Percentiles rank a stretch among this genome's conserved stretches.
Evolutionary conservation across 106 monocot species (phyloP).

Genomic region (Phalaenopsis aphrodite): DNA sequence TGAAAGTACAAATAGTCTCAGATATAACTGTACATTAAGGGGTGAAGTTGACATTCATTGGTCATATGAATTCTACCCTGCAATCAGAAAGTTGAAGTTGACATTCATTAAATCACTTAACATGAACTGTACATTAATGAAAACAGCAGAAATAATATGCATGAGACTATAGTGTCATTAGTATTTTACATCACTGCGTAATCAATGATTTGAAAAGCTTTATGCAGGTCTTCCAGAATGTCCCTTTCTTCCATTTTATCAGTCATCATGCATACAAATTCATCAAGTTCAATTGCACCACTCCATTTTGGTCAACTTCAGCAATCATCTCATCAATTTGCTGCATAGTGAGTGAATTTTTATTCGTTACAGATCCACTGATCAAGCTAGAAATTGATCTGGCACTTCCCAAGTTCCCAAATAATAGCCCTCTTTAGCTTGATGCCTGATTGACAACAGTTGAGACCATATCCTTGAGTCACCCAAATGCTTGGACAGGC

Average conservation of each 20-base stretch:
- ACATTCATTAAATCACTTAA: not conserved
- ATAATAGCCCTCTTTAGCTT: too few species aligned
- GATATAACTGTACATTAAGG: too few species aligned
- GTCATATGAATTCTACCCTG: constrained; percentile 91
- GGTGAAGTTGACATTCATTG: too few species aligned
- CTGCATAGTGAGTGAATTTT: constrained; percentile 25
- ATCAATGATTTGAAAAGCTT: constrained; percentile 83
- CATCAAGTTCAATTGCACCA: constrained; percentile 84
- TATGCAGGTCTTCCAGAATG: constrained; percentile 56
- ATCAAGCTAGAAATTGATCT: too few species aligned
- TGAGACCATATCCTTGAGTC: too few species aligned
- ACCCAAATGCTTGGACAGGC: too few species aligned
- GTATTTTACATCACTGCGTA: constrained; percentile 59
- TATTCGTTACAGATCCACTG: too few species aligned
- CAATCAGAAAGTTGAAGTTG: not conserved
- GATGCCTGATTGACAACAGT: too few species aligned
- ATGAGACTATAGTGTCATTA: not conserved
- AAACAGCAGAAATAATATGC: not conserved
- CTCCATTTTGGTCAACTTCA: constrained; percentile 89
- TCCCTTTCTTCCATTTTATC: constrained; percentile 87
- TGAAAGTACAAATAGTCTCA: too few species aligned
- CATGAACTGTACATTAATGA: not conserved
- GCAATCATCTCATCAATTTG: constrained; percentile 79
- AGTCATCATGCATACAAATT: constrained; percentile 91
- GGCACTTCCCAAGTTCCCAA: too few species aligned